Conservation (phyloP, 1,139 yeast genomes). For the Meyerozyma athensensis region DNA sequence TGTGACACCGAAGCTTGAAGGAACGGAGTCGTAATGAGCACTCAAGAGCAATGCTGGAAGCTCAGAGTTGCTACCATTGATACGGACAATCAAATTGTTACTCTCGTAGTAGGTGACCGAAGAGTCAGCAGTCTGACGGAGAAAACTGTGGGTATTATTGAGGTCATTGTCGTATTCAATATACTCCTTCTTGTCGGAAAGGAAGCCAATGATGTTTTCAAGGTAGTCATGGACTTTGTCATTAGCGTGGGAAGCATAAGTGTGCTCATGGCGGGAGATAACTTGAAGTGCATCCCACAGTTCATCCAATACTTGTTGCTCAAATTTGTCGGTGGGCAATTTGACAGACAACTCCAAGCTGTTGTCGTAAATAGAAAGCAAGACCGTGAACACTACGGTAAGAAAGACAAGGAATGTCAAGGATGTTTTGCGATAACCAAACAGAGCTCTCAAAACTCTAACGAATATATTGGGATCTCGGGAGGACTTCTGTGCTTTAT, state of each 20-base stretch:
- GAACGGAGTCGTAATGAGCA: conserved; percentile 89
- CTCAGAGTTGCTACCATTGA: conserved; percentile 55
- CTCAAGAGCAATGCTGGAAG: conserved; percentile 70
- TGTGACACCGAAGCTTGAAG: conserved; percentile 82
- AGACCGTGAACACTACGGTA: conserved; percentile 32
- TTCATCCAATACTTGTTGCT: conserved; percentile 37
- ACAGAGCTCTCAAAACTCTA: conserved; percentile 30
- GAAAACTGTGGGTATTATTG: conserved; percentile 33
- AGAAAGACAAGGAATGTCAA: conserved; percentile 45
- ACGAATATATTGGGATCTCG: conserved; percentile 23
- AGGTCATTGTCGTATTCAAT: conserved; percentile 52
- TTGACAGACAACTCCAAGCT: conserved; percentile 32
- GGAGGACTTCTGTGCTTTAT: background rate
- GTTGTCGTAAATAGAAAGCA: conserved; percentile 29
- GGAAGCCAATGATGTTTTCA: conserved; percentile 33
- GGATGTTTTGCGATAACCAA: conserved; percentile 60
- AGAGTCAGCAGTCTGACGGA: conserved; percentile 44
- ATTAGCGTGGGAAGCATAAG: conserved; percentile 73
- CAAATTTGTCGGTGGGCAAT: conserved; percentile 36
- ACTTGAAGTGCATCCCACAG: conserved; percentile 67
- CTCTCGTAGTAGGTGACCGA: conserved; percentile 67
- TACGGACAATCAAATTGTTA: conserved; percentile 67
- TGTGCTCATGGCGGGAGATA: conserved; percentile 65
- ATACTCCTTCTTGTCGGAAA: conserved; percentile 26
- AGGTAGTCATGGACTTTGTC: conserved; percentile 72